Evolutionary conservation across 2,329 filamentous ascomycete species (phyloP).

Genomic region (Sporothrix brunneoviolacea): DNA sequence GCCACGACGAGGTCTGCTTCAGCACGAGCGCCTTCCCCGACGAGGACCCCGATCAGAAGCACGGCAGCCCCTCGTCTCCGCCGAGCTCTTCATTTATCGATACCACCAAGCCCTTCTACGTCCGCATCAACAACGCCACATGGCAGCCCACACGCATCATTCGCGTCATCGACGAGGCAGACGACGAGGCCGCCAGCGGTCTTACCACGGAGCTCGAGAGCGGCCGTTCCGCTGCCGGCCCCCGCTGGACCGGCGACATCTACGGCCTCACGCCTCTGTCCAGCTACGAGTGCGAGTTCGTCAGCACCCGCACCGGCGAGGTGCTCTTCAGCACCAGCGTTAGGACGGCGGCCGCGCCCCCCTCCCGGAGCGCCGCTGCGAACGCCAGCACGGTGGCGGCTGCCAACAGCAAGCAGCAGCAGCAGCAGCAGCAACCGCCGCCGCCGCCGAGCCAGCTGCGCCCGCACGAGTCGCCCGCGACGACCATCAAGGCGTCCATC

Average conservation of each 20-base stretch:
- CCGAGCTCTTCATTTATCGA: constrained; percentile 48
- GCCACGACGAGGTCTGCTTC: constrained; percentile 71
- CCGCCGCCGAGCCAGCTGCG: constrained; percentile 42
- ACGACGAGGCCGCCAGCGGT: constrained; percentile 13
- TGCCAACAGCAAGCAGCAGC: no score
- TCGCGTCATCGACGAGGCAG: constrained; percentile 29
- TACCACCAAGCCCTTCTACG: constrained; percentile 67
- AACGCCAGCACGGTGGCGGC: constrained; percentile 30
- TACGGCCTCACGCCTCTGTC: constrained; percentile 63
- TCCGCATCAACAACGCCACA: constrained; percentile 69
- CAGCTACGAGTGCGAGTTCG: constrained; percentile 73
- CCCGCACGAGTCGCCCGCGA: constrained; percentile 68
- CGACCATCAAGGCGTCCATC: constrained; percentile 71
- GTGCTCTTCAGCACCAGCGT: constrained; percentile 67
- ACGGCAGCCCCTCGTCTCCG: constrained; percentile 19
- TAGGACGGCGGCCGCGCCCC: constrained; percentile 52
- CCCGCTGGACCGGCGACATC: constrained; percentile 64
- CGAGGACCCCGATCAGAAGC: constrained; percentile 26
- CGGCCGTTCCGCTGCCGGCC: constrained; percentile 19
- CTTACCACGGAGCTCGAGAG: background rate
- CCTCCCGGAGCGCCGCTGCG: no score
- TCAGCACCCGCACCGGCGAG: constrained; percentile 58
- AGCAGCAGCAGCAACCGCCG: no score
- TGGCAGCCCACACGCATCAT: constrained; percentile 74
- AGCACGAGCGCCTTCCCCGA: constrained; percentile 60